Evolutionary conservation across 106 monocot genomes (phyloP).

Genomic region (Dioscorea dumetorum): DNA sequence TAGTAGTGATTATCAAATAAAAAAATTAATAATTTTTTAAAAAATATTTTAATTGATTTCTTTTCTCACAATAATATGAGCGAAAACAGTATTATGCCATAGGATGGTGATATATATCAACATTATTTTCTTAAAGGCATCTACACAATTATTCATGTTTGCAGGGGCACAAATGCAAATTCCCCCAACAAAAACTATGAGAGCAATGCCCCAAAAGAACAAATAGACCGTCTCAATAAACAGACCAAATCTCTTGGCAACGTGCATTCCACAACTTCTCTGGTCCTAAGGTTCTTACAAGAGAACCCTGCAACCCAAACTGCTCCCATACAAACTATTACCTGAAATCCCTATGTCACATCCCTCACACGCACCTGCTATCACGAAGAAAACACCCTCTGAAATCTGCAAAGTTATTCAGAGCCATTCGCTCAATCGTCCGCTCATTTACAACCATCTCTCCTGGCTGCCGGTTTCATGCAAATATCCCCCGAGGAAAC

Average conservation of each 20-base stretch:
- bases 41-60: no score
- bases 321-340: background rate
- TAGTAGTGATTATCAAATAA: no score
- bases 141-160: no score
- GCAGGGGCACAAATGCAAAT: no score
- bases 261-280: background rate
- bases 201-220: no score
- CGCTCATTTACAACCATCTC: conserved; percentile 33
- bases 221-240: background rate
- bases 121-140: no score
- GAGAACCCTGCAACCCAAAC: background rate
- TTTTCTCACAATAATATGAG: no score
- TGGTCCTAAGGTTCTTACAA: background rate
- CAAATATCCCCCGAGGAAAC: background rate
- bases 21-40: no score
- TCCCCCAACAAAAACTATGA: no score
- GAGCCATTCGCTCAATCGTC: conserved; percentile 27
- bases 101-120: no score
- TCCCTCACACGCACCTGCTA: conserved; percentile 7
- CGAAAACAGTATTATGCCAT: no score
- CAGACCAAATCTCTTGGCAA: background rate
- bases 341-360: background rate
- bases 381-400: background rate
- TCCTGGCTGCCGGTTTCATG: conserved; percentile 22
- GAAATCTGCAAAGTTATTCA: conserved; percentile 20